These are phyloP conservation scores for Lantana camara DNA, from an alignment of 257 asterid species.

Conservation along the genomic window DNA sequence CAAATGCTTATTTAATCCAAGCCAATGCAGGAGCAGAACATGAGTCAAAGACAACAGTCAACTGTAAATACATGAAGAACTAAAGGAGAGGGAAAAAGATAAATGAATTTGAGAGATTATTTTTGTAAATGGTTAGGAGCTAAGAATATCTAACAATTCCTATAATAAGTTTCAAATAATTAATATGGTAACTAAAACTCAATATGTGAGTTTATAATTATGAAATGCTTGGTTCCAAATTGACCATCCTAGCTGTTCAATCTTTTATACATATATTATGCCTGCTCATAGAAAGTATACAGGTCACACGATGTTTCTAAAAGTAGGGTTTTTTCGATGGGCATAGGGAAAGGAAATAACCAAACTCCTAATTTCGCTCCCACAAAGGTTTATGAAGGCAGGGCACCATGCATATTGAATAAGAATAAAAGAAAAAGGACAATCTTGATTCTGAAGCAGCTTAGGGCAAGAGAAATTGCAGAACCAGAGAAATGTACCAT, in stretches of 20 bases:
- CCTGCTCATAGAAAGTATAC: no score
- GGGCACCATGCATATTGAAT: not conserved
- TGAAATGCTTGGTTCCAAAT: no score
- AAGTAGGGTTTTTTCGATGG: no score
- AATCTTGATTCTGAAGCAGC: not conserved
- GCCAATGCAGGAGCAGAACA: not conserved
- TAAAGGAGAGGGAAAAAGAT: not conserved
- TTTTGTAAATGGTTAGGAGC: not conserved
- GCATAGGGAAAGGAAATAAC: no score
- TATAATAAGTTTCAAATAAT: not conserved
- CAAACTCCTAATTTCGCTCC: not conserved
- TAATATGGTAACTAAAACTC: not conserved
- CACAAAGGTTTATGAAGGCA: not conserved
- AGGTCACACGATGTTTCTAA: no score
- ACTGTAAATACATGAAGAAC: not conserved
- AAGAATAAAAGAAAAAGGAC: not conserved
- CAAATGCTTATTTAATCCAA: not conserved
- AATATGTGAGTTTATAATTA: no score
- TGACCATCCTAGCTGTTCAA: not conserved
- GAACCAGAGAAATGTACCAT: not conserved
- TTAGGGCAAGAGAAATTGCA: conserved; percentile 1
- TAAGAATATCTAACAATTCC: not conserved
- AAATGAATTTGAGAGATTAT: not conserved
- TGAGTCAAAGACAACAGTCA: not conserved
- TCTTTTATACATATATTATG: not conserved